Conservation (phyloP, 2,329 filamentous ascomycete genomes). For the Tolypocladium tropicale region DNA sequence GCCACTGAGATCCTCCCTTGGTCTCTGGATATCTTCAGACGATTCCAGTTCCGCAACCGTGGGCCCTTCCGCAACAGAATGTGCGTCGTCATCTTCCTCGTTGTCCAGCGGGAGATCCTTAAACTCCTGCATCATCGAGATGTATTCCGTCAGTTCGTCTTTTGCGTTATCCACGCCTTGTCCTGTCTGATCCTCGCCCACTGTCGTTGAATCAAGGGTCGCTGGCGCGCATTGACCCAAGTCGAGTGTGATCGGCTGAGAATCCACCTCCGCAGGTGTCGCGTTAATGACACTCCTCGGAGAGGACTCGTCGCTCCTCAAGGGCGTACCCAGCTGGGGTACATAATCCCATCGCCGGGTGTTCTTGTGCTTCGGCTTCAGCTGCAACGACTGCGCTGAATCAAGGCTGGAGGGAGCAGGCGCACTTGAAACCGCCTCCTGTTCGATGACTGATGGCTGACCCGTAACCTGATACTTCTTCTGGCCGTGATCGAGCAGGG, state of each 20-base stretch:
- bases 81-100: constrained; percentile 33
- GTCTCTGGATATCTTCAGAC: constrained; percentile 1
- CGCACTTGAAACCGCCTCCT: background rate
- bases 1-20: background rate
- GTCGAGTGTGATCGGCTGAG: constrained; percentile 16
- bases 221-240: constrained; percentile 4
- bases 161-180: background rate
- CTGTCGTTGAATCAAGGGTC: background rate
- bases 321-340: constrained; percentile 25
- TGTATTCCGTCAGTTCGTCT: constrained; percentile 55
- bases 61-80: constrained; percentile 3
- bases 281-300: constrained; percentile 10
- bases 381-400: constrained; percentile 29
- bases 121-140: constrained; percentile 50
- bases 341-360: constrained; percentile 27
- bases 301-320: constrained; percentile 21
- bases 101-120: constrained; percentile 46
- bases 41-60: constrained; percentile 2
- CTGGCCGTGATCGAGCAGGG: constrained; percentile 48
- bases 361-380: constrained; percentile 36
- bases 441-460: constrained; percentile 17
- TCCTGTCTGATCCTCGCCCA: background rate
- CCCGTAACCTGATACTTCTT: constrained; percentile 49
- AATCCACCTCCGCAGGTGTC: constrained; percentile 10
- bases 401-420: constrained; percentile 6